Evolutionary conservation across 768 basidiomycete species (phyloP), one percentile per base, ranked within the genome.

Genomic region (Tricholoma terreum): DNA sequence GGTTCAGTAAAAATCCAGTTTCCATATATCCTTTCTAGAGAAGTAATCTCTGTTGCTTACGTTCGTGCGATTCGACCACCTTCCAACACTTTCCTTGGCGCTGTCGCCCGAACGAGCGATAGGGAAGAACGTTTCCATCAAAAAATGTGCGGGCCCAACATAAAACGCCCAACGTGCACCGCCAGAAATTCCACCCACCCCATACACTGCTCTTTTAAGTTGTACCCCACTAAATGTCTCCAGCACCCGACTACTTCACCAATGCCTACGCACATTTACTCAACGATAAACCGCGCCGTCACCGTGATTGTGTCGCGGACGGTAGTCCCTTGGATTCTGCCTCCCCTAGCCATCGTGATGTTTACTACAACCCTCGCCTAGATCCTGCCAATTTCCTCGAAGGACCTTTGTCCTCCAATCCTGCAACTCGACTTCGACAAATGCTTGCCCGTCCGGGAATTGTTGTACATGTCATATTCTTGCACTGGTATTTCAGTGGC

Each of bases 401-500:
- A 6, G 88, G 87, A 1, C 85, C 87, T 3, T 72, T 90, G 6
- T 90, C 89, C 1, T 65, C 71, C 57, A 84, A 89, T 64, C 80
- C 89, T 15, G 79, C 87, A 6, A 91, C 88, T 0, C 81, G 89
- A 36, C 80, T 91, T 43, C 84, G 88, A 40, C 85, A 87, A 61
- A 73, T 86, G 79, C 76, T 86, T 8, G 84, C 80, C 3, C 78
- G 88, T 48, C 89, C 89, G 8, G 89, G 89, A 22, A 90, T 90
- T 46, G 84, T 90, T 45, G 89, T 90, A 73, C 60, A 85, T 75
- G 38, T n/a, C 0, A 21, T 42, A 22, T 22, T 2, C n/a, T 12
- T 42, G 30, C 21, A 24, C 48, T 50, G n/a, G 22, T 22, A 30
- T n/a, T 50, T 27, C 15, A 21, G 22, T 56, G 22, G 3, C 35